Base-by-base conservation (phyloP, 139 green algal genomes). In the Chlorella sp. region DNA sequence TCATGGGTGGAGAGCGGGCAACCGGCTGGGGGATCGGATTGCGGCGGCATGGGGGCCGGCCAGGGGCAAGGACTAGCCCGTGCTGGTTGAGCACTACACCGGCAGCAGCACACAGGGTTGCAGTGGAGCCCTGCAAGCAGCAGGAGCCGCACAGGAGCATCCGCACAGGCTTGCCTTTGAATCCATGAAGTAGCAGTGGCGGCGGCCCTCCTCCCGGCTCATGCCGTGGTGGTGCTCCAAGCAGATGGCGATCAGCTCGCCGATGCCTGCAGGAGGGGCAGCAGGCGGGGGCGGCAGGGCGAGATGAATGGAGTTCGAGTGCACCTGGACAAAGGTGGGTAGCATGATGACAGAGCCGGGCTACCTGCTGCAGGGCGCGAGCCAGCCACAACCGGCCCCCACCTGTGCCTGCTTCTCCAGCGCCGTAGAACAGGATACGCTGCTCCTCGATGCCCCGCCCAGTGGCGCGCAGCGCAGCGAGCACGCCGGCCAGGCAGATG, bases 401-500 rank as follows among this genome's bases (percentile, higher is more conserved):
- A 82, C 95, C 95, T 3, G 92, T 92, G 41, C 92, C 92, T 0
- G 95, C 95, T 84, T 96, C 93, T 21, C 94, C 94, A 65, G 94
- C 94, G 28, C 94, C 94, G 56, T 93, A 85, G 55, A 97, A 97
- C 25, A 97, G 78, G 11, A 97, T 71, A 12, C 82, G 84, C 84
- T 95, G 92, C 11, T 95, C 87, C 25, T 65, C 41, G 34, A 96
- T 87, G 30, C 39, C 65, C 41, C 34, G 83, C 67, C 88, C 87
- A 4, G 85, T 92, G 30, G 90, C 88, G 11, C 93, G 82, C 68
- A 96, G 88, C 23, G 93, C 93, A 0, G 85, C 87, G 41, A 98
- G 90, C 56, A 98, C 25, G 0, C 92, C 94, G 3, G 95, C 93
- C 63, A 98, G 85, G 5, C 91, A 93, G 60, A 98, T 94, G 83